Conservation (phyloP, 352 stramenopile genomes). For the Globisporangium radiosum region DNA sequence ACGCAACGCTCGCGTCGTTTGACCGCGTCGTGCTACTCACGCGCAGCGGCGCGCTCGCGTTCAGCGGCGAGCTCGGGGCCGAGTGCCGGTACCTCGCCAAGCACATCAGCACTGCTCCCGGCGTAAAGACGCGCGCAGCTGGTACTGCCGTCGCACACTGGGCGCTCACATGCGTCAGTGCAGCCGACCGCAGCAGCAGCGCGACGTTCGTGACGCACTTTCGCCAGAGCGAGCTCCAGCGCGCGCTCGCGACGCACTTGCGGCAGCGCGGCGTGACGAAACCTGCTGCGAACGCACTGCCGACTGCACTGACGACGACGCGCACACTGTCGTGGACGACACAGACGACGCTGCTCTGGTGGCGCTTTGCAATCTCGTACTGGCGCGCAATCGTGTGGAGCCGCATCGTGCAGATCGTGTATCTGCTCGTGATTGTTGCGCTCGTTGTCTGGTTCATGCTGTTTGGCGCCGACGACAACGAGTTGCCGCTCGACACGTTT, state of each 20-base stretch:
- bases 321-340: slow-evolving; percentile 2
- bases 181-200: not conserved
- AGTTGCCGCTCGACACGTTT: slow-evolving; percentile 15
- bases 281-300: slow-evolving; percentile 3
- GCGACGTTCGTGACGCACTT: slow-evolving; percentile 22
- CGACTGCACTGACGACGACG: not conserved
- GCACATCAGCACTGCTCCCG: slow-evolving; percentile 9
- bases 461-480: slow-evolving; percentile 1
- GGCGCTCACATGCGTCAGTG: slow-evolving; percentile 12
- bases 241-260: slow-evolving; percentile 13
- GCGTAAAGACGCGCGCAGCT: slow-evolving; percentile 11
- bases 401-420: slow-evolving; percentile 3
- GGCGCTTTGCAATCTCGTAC: slow-evolving; percentile 41
- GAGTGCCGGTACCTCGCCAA: slow-evolving; percentile 13
- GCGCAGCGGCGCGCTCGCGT: slow-evolving; percentile 12
- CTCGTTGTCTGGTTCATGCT: slow-evolving; percentile 24
- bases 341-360: slow-evolving; percentile 27
- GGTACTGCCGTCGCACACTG: slow-evolving; percentile 9
- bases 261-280: slow-evolving; percentile 7
- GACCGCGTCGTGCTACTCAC: slow-evolving; percentile 15
- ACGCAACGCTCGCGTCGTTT: slow-evolving; percentile 13
- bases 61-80: slow-evolving; percentile 15
- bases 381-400: slow-evolving; percentile 27
- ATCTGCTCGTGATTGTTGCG: slow-evolving; percentile 37
- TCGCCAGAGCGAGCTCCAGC: slow-evolving; percentile 16